Evolutionary conservation across 106 monocot genomes (phyloP), one percentile per base, ranked within the genome.

Genomic region (Dendrobium huoshanense): DNA sequence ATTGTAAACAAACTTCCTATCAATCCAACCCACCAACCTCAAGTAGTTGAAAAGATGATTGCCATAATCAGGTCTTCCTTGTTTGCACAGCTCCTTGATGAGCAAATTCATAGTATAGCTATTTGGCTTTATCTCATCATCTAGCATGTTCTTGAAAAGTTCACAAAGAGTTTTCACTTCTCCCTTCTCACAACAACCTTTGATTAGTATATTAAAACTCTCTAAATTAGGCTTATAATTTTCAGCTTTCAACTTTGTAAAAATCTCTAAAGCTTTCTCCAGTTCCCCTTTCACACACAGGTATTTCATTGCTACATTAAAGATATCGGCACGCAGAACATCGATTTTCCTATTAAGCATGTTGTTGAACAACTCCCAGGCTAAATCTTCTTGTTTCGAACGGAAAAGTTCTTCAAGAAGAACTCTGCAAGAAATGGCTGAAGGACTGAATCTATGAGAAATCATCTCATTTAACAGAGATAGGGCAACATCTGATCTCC

Each of bases 31-130:
- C 25, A 75, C 75, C 54, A 75, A 59, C 49, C 81, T 75, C 81
- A 81, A 43, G 59, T 75, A 37, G 33, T 81, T 81, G 59, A 81
- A 81, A 24, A 81, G 75, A 44, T 75, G 41, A 61, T 75, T 81
- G 41, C 81, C 81, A 81, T 75, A 81, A 24, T 81, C 81, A 59
- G 81, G 81, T 61, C 40, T 81, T 15, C 81, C 81, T 81, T 81
- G 75, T 44, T 61, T 81, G 55, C 81, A 75, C 75, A 81, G 18
- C 56, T 75, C 75, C 56, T 81, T 81, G 74, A 81, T 81, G 16
- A 81, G 75, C 19, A 75, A 75, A 24, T 81, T 81, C 58, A 81
- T 18, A 42, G 81, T 81, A 81, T 81, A 81, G 75, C 81, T 81
- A 58, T 81, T 74, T 29, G 81, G 81, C 75, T 81, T 81, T 56